Conservation (phyloP, 192 early-diverging fungal genomes). For the Coemansia umbellata region DNA sequence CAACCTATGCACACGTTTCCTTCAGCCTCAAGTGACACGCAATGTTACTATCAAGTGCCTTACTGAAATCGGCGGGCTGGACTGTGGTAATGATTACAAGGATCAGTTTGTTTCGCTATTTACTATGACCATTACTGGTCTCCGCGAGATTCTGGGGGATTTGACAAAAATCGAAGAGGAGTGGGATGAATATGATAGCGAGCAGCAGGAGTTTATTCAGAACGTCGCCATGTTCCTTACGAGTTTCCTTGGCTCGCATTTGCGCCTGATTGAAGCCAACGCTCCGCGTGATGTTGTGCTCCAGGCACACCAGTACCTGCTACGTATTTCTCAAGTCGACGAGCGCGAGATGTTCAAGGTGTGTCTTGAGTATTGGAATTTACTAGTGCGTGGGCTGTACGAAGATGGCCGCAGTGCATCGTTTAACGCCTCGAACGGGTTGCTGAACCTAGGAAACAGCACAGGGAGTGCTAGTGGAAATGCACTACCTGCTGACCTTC, state of each 20-base stretch:
- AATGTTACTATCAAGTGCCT: conserved; percentile 95
- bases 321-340: conserved; percentile 86
- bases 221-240: conserved; percentile 93
- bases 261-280: conserved; percentile 62
- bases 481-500: conserved; percentile 36
- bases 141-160: conserved; percentile 42
- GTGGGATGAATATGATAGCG: conserved; percentile 78
- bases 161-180: conserved; percentile 70
- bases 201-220: conserved; percentile 95
- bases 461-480: conserved; percentile 14
- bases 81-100: conserved; percentile 74
- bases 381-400: conserved; percentile 83
- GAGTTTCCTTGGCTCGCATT: conserved; percentile 76
- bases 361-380: conserved; percentile 96
- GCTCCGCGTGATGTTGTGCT: conserved; percentile 56
- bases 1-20: conserved; percentile 75
- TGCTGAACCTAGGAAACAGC: conserved; percentile 41
- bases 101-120: conserved; percentile 88
- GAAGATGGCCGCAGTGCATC: conserved; percentile 66
- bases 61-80: conserved; percentile 92
- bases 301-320: conserved; percentile 84
- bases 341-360: conserved; percentile 98
- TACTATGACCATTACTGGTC: conserved; percentile 65
- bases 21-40: conserved; percentile 80
- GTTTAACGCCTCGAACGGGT: conserved; percentile 24